Base-by-base conservation (phyloP, 1,139 yeast genomes). In the Yamadazyma blattariae region DNA sequence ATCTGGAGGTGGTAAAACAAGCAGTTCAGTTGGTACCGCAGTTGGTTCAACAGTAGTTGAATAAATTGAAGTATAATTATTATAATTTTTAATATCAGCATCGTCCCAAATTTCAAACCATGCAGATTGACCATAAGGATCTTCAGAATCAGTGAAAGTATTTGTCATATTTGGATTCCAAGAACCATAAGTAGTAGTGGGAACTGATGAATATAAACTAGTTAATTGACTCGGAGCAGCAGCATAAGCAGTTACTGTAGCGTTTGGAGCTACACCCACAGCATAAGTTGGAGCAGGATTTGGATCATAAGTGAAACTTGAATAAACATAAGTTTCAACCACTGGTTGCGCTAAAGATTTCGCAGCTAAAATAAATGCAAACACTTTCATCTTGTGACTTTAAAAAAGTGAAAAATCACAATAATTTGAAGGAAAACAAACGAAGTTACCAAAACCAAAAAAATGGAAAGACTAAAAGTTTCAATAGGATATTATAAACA, bases 61-160 rank as follows among this genome's bases (percentile, higher is more conserved):
- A 33, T 48, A 52, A 9, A 52, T n/a, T 6, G 44, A 47, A 4
- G 45, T 39, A n/a, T n/a, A n/a, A 27, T 42, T 35, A 7, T 52
- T 47, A 36, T 45, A 51, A 36, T 48, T 50, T 13, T 24, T 29
- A 27, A 51, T 37, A 2, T 36, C 26, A 12, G 50, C 49, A 10
- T 27, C 30, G 12, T 36, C 42, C 59, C 58, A 54, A 31, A 50
- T 26, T 33, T 48, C 35, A 17, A 46, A 35, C 56, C 55, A 52
- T 14, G 57, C 50, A 25, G 47, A 48, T 21, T 52, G 45, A 20
- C 58, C 58, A 35, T 50, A 54, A 11, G 51, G 52, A 33, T 51
- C 52, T 7, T 46, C 45, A 2, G 46, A 24, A 32, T 50, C 54
- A 5, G 51, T 42, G 16, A 54, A 47, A 19, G 48, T 32, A n/a